Evolutionary conservation across 306 rosid species (phyloP).

Genomic region (Cajanus cajan): DNA sequence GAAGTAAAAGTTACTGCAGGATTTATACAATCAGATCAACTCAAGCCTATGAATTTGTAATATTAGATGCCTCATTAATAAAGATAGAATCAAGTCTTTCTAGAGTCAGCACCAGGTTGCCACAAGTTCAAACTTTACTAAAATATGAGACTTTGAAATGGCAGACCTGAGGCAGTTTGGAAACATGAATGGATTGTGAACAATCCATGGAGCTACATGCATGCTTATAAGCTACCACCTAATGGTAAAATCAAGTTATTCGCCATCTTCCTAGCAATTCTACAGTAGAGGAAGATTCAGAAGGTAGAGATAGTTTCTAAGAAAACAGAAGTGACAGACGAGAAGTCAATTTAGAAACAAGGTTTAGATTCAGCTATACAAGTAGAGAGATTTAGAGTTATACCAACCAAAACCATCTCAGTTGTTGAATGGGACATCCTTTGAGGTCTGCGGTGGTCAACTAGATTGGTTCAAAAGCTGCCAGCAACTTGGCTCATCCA

Average conservation of each 20-base stretch:
- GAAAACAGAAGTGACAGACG: not conserved
- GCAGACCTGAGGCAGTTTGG: not conserved
- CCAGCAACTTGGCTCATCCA: not conserved
- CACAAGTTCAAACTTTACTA: constrained; percentile 13
- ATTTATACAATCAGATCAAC: constrained; percentile 15
- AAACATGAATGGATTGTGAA: not conserved
- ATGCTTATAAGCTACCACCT: not conserved
- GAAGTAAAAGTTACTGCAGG: not conserved
- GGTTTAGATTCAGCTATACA: not conserved
- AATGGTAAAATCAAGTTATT: not conserved
- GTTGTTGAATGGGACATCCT: not conserved
- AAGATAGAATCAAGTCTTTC: not conserved
- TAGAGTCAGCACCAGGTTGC: constrained; percentile 4
- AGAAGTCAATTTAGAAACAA: not conserved
- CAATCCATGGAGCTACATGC: not conserved
- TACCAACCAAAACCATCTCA: not conserved
- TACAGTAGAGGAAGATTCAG: not conserved
- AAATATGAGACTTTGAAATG: constrained; percentile 1
- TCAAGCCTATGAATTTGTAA: not conserved
- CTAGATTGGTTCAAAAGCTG: constrained; percentile 12
- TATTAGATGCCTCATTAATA: not conserved
- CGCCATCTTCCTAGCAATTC: not conserved
- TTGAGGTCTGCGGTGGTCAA: constrained; percentile 10
- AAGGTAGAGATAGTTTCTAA: not conserved
- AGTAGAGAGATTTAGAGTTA: not conserved